Evolutionary conservation across 768 basidiomycete genomes (phyloP).

Genomic region (Boletus subcaerulescens): DNA sequence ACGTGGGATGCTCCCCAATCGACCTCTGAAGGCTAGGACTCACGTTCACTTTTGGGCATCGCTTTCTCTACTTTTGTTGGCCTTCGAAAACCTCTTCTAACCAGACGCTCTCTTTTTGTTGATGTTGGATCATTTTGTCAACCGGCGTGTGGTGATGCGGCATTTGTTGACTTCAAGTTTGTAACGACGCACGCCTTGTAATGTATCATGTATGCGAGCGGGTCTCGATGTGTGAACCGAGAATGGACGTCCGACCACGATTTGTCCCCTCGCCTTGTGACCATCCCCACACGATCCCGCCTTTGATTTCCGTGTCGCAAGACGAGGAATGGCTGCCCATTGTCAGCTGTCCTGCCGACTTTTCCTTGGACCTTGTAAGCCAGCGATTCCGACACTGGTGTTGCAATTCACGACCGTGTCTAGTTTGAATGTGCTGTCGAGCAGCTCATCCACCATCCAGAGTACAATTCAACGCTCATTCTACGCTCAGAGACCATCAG

Average conservation of each 20-base stretch:
- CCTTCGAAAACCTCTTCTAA: slow-evolving; percentile 9
- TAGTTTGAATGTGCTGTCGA: slow-evolving; percentile 74
- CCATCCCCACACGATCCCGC: background rate
- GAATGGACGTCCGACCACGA: slow-evolving; percentile 15
- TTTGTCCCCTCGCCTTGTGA: slow-evolving; percentile 26
- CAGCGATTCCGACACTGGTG: background rate
- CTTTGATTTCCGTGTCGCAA: background rate
- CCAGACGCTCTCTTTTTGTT: slow-evolving; percentile 25
- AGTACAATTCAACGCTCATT: slow-evolving; percentile 90
- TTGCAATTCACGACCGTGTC: background rate
- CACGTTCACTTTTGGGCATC: slow-evolving; percentile 8
- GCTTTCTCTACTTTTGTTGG: slow-evolving; percentile 24
- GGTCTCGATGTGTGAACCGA: background rate
- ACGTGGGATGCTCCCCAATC: slow-evolving; percentile 24
- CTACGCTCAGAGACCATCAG: slow-evolving; percentile 71
- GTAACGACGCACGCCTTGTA: slow-evolving; percentile 9
- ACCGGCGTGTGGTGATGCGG: slow-evolving; percentile 10
- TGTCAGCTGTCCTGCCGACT: slow-evolving; percentile 40
- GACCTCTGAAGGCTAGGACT: slow-evolving; percentile 4
- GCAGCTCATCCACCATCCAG: slow-evolving; percentile 83
- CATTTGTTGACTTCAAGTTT: slow-evolving; percentile 2
- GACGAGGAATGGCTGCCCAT: slow-evolving; percentile 33
- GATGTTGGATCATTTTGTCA: slow-evolving; percentile 21
- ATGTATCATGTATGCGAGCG: slow-evolving; percentile 17
- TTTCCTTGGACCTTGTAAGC: slow-evolving; percentile 43